These are phyloP conservation scores for Blechomonas ayalai DNA, from an alignment of 208 protist genomes.

Conservation along the genomic window DNA sequence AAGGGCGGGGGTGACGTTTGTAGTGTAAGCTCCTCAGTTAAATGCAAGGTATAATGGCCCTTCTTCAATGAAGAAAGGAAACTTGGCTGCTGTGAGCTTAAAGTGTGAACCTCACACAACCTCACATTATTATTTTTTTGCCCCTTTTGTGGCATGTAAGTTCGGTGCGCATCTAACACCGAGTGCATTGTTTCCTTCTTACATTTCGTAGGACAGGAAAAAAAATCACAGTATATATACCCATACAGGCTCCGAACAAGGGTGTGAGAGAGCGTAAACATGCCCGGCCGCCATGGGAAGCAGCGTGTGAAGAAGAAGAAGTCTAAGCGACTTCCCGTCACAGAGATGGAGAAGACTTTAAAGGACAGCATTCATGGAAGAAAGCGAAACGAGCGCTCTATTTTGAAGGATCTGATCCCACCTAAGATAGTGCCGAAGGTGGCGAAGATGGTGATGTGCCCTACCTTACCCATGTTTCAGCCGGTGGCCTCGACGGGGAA, in stretches of 20 bases:
- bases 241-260: not conserved
- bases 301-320: slow-evolving; percentile 87
- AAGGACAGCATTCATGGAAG: slow-evolving; percentile 87
- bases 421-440: slow-evolving; percentile 47
- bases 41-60: not conserved
- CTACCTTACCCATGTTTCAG: slow-evolving; percentile 79
- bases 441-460: slow-evolving; percentile 48
- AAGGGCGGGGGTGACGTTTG: too few species aligned
- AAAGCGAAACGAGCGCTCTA: slow-evolving; percentile 67
- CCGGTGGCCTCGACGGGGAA: not conserved
- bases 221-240: not conserved
- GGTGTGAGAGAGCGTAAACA: slow-evolving; percentile 9
- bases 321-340: slow-evolving; percentile 67
- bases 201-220: not conserved
- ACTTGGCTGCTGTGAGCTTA: too few species aligned
- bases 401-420: slow-evolving; percentile 74
- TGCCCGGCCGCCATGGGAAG: slow-evolving; percentile 85
- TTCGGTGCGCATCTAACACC: not conserved
- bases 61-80: too few species aligned
- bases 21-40: too few species aligned
- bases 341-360: slow-evolving; percentile 82
- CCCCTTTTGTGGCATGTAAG: not conserved
- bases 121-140: slow-evolving; percentile 5
- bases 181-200: not conserved
- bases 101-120: too few species aligned